phyloP scores from a whole-genome alignment of 2,329 filamentous ascomycete genomes.

The Stagonosporopsis chrysanthemi region DNA sequence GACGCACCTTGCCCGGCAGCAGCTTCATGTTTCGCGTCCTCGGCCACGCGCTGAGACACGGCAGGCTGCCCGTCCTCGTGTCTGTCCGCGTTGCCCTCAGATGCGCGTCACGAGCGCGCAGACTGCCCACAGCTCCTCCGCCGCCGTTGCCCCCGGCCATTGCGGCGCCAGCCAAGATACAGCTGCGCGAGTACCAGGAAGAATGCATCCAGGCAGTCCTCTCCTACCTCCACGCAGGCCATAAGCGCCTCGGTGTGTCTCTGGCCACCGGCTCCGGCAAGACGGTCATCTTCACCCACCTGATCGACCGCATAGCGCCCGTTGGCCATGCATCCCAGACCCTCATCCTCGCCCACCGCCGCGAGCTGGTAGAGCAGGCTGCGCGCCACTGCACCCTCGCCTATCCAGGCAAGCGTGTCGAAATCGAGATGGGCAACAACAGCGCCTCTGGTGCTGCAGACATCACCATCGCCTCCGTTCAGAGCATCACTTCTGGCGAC shows the following conservation, averaged over 20 bases:
- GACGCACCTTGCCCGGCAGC: slow-evolving; percentile 13
- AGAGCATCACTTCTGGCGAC: slow-evolving; percentile 79
- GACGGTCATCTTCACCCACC: slow-evolving; percentile 95
- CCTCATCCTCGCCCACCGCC: slow-evolving; percentile 88
- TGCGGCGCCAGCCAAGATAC: slow-evolving; percentile 51
- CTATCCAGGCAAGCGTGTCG: slow-evolving; percentile 81
- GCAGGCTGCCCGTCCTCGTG: slow-evolving; percentile 20
- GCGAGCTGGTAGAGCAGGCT: slow-evolving; percentile 94
- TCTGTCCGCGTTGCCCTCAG: slow-evolving; percentile 18
- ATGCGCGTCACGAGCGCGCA: slow-evolving; percentile 27
- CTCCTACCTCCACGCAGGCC: slow-evolving; percentile 70
- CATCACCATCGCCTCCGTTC: slow-evolving; percentile 91
- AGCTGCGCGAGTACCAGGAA: slow-evolving; percentile 83
- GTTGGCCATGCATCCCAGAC: slow-evolving; percentile 72
- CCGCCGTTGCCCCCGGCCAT: slow-evolving; percentile 18
- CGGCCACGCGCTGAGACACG: slow-evolving; percentile 41
- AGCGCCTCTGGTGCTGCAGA: slow-evolving; percentile 83
- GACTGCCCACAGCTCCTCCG: slow-evolving; percentile 2
- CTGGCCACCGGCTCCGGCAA: slow-evolving; percentile 89
- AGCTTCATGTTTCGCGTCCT: slow-evolving; percentile 41
- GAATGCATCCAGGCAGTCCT: slow-evolving; percentile 88
- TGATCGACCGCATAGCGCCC: slow-evolving; percentile 78
- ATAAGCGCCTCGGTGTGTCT: slow-evolving; percentile 83
- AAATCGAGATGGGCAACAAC: slow-evolving; percentile 87
- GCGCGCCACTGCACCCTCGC: slow-evolving; percentile 80